Percentiles rank a stretch among this genome's conserved stretches.
phyloP scores from a whole-genome alignment of 2,329 filamentous ascomycete genomes.

The Paradendryphiella salina region DNA sequence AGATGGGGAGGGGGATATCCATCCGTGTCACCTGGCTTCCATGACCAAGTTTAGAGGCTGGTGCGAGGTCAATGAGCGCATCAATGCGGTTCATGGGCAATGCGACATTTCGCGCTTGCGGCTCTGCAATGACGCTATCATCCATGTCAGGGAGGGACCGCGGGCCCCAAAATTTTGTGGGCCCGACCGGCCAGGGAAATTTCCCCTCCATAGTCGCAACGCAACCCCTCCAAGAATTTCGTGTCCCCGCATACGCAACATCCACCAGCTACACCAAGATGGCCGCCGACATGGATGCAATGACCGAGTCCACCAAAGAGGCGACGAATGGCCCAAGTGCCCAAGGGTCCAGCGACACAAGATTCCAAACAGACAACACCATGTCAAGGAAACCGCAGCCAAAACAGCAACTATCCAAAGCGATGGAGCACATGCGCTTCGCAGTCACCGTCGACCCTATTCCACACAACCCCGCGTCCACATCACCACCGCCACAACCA shows the following conservation, averaged over 20 bases:
- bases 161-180: constrained; percentile 11
- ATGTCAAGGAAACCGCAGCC: constrained; percentile 39
- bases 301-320: constrained; percentile 8
- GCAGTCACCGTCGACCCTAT: constrained; percentile 52
- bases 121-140: constrained; percentile 25
- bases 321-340: constrained; percentile 4
- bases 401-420: constrained; percentile 54
- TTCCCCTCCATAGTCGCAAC: constrained; percentile 15
- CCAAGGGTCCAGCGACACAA: constrained; percentile 15
- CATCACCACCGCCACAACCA: constrained; percentile 14
- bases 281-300: constrained; percentile 20
- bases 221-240: constrained; percentile 12
- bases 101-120: constrained; percentile 22
- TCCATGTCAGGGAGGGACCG: constrained; percentile 23
- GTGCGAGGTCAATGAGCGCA: constrained; percentile 1
- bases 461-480: constrained; percentile 22
- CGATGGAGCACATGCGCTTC: constrained; percentile 58
- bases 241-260: constrained; percentile 6
- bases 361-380: constrained; percentile 41
- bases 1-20: not conserved
- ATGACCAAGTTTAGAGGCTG: constrained; percentile 12
- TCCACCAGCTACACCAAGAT: constrained; percentile 13
- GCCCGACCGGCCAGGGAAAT: constrained; percentile 14
- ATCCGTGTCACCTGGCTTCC: constrained; percentile 21
- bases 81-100: constrained; percentile 10